phyloP scores from a whole-genome alignment of 2,329 filamentous ascomycete species.

The Furcasterigmium furcatum region DNA sequence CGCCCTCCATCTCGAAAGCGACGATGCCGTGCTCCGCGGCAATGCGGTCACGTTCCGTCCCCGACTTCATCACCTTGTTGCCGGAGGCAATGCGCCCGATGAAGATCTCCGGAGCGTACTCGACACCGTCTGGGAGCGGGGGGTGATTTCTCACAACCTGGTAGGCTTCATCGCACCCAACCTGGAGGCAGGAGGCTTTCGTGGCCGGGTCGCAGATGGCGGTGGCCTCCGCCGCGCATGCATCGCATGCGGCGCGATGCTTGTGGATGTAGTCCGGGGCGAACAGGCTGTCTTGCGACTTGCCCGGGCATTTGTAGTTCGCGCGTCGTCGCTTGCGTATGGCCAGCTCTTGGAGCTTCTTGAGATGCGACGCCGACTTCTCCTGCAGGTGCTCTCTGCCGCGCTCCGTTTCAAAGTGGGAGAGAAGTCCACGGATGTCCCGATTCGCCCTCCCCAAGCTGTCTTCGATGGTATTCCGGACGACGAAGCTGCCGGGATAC shows the following conservation, averaged over 20 bases:
- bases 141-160: conserved; percentile 3
- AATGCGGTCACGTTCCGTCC: conserved; percentile 26
- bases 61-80: conserved; percentile 32
- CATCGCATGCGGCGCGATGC: conserved; percentile 15
- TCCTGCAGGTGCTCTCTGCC: neutral
- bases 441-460: conserved; percentile 7
- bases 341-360: neutral
- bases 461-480: conserved; percentile 20
- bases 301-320: conserved; percentile 20
- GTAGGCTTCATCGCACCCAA: conserved; percentile 17
- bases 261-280: conserved; percentile 24
- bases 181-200: conserved; percentile 13
- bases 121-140: neutral
- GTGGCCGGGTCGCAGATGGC: conserved; percentile 17
- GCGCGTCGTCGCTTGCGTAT: conserved; percentile 4
- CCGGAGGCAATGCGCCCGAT: conserved; percentile 32
- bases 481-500: conserved; percentile 16
- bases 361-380: neutral
- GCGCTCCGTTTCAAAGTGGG: neutral
- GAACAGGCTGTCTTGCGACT: conserved; percentile 23
- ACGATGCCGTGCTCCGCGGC: conserved; percentile 15
- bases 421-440: neutral
- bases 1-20: conserved; percentile 31
- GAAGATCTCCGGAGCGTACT: conserved; percentile 16
- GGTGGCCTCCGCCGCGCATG: neutral